Evolutionary conservation across 202 grass and related monocot species (phyloP).

Genomic region (Panicum hallii): DNA sequence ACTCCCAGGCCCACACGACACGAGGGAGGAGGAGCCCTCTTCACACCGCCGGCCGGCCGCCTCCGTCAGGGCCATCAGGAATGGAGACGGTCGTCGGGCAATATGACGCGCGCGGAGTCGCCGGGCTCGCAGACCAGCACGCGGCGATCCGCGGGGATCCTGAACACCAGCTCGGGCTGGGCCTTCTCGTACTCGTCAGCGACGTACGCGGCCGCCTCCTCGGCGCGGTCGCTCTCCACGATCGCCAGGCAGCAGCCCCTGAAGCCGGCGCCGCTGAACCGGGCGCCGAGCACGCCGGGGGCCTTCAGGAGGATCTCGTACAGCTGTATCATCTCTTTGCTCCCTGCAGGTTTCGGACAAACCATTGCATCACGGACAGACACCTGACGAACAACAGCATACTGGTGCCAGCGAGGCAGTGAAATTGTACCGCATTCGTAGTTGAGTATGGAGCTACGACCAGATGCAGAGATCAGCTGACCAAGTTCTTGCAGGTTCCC

Average conservation of each 20-base stretch:
- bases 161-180: slow-evolving; percentile 67
- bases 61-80: not conserved
- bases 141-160: slow-evolving; percentile 59
- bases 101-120: slow-evolving; percentile 63
- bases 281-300: slow-evolving; percentile 79
- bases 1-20: not conserved
- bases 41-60: not conserved
- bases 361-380: not conserved
- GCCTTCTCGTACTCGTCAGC: slow-evolving; percentile 66
- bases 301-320: slow-evolving; percentile 90
- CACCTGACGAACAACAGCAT: not conserved
- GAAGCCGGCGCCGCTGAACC: slow-evolving; percentile 96
- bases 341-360: slow-evolving; percentile 48
- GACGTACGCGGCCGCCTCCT: slow-evolving; percentile 67
- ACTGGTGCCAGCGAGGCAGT: too few species aligned
- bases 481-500: slow-evolving; percentile 86
- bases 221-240: slow-evolving; percentile 52
- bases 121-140: slow-evolving; percentile 82
- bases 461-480: slow-evolving; percentile 76
- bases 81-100: slow-evolving; percentile 1
- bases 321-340: slow-evolving; percentile 91
- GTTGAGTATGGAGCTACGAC: slow-evolving; percentile 86
- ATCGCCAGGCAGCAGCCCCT: slow-evolving; percentile 92
- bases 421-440: slow-evolving; percentile 76
- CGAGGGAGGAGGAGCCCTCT: not conserved